Evolutionary conservation across 139 green algal species (phyloP).

Genomic region (Tetradesmus lagerheimii): DNA sequence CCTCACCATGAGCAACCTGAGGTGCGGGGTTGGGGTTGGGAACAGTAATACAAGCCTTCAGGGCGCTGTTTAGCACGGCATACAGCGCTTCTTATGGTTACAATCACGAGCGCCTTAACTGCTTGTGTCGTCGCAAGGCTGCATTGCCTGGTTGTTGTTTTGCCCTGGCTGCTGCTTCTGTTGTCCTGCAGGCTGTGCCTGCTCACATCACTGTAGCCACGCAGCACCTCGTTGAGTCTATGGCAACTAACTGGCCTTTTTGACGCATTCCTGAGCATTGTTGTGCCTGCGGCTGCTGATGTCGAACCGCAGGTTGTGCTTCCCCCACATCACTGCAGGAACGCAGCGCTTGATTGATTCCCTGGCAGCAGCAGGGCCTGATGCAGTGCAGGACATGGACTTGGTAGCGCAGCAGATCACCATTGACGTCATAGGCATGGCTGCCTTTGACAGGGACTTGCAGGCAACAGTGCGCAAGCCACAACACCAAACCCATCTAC

Average conservation of each 20-base stretch:
- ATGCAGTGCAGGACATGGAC: slow-evolving; percentile 35
- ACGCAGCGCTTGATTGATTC: slow-evolving; percentile 14
- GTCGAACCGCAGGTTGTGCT: not conserved
- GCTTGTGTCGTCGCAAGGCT: no score
- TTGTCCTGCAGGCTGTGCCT: no score
- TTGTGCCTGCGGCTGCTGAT: slow-evolving; percentile 1
- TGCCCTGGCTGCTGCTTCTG: no score
- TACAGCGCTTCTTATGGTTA: no score
- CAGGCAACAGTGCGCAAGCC: not conserved
- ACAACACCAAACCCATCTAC: not conserved
- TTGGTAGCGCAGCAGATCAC: slow-evolving; percentile 33
- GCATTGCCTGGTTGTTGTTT: no score
- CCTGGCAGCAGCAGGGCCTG: not conserved
- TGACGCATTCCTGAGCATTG: not conserved
- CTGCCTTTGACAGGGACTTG: slow-evolving; percentile 49
- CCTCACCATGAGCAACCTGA: slow-evolving; percentile 42
- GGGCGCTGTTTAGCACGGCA: no score
- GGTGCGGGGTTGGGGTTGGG: not conserved
- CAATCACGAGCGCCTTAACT: no score
- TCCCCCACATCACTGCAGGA: not conserved
- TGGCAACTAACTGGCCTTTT: no score
- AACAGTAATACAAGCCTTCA: no score
- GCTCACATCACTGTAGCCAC: no score
- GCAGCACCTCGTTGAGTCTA: no score
- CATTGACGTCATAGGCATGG: slow-evolving; percentile 46